Conservation (phyloP, 2,329 filamentous ascomycete species). For the Fusarium abutilonis region DNA sequence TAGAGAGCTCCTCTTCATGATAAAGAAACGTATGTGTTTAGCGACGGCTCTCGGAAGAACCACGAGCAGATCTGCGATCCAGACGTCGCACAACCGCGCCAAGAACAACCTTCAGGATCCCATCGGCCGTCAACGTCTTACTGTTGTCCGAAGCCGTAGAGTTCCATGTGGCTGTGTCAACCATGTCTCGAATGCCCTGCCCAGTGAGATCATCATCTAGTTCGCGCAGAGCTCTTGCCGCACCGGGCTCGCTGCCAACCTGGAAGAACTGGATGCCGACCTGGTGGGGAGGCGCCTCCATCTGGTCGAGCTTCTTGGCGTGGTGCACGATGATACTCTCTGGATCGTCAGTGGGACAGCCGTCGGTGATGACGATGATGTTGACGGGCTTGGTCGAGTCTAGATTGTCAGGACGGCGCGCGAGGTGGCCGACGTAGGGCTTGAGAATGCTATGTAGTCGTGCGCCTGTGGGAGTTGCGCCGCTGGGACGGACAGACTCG, state of each 20-base stretch:
- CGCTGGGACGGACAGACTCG: conserved; percentile 68
- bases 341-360: conserved; percentile 80
- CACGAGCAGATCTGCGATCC: conserved; percentile 45
- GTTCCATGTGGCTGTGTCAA: conserved; percentile 86
- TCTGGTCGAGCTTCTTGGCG: conserved; percentile 74
- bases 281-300: conserved; percentile 80
- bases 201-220: conserved; percentile 77
- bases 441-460: conserved; percentile 76
- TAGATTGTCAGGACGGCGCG: conserved; percentile 52
- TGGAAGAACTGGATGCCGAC: conserved; percentile 97
- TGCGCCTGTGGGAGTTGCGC: conserved; percentile 78
- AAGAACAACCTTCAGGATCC: conserved; percentile 83
- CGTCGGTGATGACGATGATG: conserved; percentile 93
- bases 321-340: conserved; percentile 73
- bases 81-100: conserved; percentile 72
- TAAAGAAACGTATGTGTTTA: background rate
- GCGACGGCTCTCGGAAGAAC: conserved; percentile 19
- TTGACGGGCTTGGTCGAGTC: conserved; percentile 78
- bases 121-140: conserved; percentile 68
- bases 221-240: conserved; percentile 70
- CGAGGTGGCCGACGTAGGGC: conserved; percentile 68
- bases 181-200: conserved; percentile 79
- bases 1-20: background rate
- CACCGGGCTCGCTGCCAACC: conserved; percentile 77
- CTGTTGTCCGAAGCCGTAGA: conserved; percentile 54